Evolutionary conservation across 108 stramenopile genomes (phyloP).

Genomic region (Cyclotella sp.): DNA sequence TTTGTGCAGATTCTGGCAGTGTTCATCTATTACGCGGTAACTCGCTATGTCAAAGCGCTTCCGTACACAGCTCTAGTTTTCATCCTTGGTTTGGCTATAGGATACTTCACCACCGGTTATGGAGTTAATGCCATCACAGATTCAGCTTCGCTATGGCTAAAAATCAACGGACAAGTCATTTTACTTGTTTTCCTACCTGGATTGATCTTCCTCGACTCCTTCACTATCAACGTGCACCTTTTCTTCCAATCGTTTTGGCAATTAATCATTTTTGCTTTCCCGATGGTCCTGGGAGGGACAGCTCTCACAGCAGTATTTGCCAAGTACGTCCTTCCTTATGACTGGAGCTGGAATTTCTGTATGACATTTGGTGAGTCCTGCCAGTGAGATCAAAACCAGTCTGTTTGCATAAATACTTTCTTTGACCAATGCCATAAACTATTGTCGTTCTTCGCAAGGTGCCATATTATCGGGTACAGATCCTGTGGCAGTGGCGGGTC

Average conservation of each 20-base stretch:
- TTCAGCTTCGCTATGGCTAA: constrained; percentile 41
- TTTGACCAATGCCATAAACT: not conserved
- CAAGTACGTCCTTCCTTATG: constrained; percentile 71
- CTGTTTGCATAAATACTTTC: not conserved
- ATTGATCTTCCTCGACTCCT: constrained; percentile 43
- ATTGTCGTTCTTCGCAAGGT: not conserved
- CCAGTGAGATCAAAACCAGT: not conserved
- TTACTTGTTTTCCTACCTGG: constrained; percentile 45
- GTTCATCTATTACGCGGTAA: constrained; percentile 1
- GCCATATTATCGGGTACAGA: constrained; percentile 88
- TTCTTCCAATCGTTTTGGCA: constrained; percentile 62
- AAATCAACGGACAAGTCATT: constrained; percentile 38
- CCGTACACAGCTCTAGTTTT: constrained; percentile 44
- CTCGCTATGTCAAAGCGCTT: constrained; percentile 2
- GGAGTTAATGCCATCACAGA: constrained; percentile 25
- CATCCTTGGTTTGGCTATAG: constrained; percentile 23
- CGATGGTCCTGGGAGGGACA: constrained; percentile 80
- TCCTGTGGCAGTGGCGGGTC: constrained; percentile 91
- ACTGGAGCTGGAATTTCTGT: constrained; percentile 66
- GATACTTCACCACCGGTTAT: not conserved
- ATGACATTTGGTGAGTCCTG: constrained; percentile 75
- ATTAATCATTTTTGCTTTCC: constrained; percentile 87
- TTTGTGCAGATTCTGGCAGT: constrained; percentile 12
- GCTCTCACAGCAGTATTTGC: constrained; percentile 66
- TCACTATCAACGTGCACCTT: constrained; percentile 72